Base-by-base conservation (phyloP, 257 asterid genomes). In the Solanum pennellii region DNA sequence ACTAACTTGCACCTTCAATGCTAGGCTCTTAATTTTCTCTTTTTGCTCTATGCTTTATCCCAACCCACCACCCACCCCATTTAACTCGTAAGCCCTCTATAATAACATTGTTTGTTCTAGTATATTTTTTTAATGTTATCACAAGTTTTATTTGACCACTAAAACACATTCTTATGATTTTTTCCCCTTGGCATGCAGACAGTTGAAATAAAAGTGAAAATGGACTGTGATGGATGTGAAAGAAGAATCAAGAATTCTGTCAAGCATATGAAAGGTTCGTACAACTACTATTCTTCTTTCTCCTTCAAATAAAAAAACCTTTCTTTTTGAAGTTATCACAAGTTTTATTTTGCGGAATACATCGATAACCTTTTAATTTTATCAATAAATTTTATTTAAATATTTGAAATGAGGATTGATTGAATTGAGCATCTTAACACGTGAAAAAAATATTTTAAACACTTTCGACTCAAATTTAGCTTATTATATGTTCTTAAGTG, bases 161-260 rank as follows among this genome's bases (percentile, higher is more conserved):
- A 35, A 65, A 0, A 11, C 4, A 9, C 60, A 52, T 2, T 9
- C 23, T 41, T 25, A 3, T 66, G 5, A 5, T 71, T 71, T 62
- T 6, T 14, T 79, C 33, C 42, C 86, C 44, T 33, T 72, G 80
- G 18, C 49, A 73, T 33, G 85, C 92, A 95, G 98, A 95, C 98
- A 1, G 98, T 95, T 66, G 98, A 95, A 92, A 93, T 95, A 90
- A 94, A 91, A 92, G 97, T 95, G 27, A 95, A 95, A 91, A 91
- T 95, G 95, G 98, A 95, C 88, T 95, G 98, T 86, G 98, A 95
- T 90, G 98, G 98, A 73, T 95, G 98, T 86, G 98, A 95, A 91
- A 94, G 98, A 90, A 94, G 93, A 83, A 97, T 95, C 76, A 94
- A 89, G 90, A 93, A 94, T 89, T 93, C 98, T 20, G 96, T 93